Percentiles rank a stretch among this genome's conserved stretches.
Conservation (phyloP, 1,284 basidiomycete species). For the Exobasidium rhododendri region DNA sequence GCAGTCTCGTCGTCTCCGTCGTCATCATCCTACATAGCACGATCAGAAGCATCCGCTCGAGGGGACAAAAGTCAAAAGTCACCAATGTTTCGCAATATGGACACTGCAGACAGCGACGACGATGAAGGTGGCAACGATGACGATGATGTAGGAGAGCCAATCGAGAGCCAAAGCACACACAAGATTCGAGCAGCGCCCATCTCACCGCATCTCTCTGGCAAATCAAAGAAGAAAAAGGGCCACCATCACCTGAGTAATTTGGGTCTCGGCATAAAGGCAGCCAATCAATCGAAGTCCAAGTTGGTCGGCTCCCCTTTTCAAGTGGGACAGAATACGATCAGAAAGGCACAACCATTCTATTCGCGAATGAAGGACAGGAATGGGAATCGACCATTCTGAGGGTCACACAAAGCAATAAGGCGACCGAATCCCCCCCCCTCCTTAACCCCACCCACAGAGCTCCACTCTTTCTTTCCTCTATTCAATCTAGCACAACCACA, state of each 20-base stretch:
- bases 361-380: not conserved
- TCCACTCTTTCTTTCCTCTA: not conserved
- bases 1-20: too few relatives aligned
- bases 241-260: not conserved
- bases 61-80: not conserved
- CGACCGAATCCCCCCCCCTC: too few relatives aligned
- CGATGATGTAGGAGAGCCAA: conserved; percentile 6
- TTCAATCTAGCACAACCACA: not conserved
- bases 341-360: not conserved
- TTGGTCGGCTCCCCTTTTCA: not conserved
- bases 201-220: not conserved
- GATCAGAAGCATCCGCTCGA: not conserved
- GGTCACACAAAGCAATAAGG: too few relatives aligned
- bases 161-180: not conserved
- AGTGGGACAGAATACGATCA: not conserved
- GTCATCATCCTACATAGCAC: not conserved
- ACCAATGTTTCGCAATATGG: not conserved
- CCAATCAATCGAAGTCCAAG: not conserved
- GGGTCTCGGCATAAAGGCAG: not conserved
- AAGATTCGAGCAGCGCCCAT: not conserved
- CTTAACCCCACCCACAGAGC: too few relatives aligned
- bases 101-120: not conserved
- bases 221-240: not conserved
- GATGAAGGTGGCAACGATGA: conserved; percentile 1
- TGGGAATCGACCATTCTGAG: too few relatives aligned